Percentiles rank a stretch among this genome's conserved stretches.
phyloP scores from a whole-genome alignment of 331 rosid genomes.

The Phaseolus coccineus region DNA sequence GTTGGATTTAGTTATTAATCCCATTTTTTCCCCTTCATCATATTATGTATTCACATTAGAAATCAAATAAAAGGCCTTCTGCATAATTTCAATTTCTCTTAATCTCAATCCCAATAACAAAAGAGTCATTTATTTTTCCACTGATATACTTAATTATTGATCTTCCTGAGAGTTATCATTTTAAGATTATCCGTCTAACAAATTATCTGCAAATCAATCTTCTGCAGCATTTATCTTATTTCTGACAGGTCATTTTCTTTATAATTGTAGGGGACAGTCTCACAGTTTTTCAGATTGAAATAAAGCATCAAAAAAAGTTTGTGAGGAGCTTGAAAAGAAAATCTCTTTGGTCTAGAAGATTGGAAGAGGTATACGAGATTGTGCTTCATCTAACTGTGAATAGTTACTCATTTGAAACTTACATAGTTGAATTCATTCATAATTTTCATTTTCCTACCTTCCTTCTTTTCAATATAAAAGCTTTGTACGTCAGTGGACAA shows the following conservation, averaged over 20 bases:
- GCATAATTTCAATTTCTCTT: neutral
- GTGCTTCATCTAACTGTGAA: conserved; percentile 18
- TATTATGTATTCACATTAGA: neutral
- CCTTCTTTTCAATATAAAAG: conserved; percentile 16
- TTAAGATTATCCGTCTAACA: neutral
- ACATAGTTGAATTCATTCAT: conserved; percentile 24
- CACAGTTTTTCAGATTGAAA: conserved; percentile 71
- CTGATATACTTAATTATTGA: neutral
- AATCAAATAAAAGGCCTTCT: neutral
- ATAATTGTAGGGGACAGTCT: conserved; percentile 80
- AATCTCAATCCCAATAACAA: neutral
- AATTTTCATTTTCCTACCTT: conserved; percentile 6
- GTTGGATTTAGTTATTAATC: neutral
- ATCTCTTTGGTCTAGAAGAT: conserved; percentile 83
- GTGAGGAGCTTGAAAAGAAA: conserved; percentile 85
- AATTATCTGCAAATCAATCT: neutral
- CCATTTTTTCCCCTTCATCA: neutral
- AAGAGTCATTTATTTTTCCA: too few relatives aligned
- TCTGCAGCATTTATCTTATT: conserved; percentile 34
- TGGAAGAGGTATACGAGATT: conserved; percentile 77
- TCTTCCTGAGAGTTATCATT: neutral
- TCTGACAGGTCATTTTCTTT: conserved; percentile 51
- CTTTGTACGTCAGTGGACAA: neutral
- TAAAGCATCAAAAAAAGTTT: conserved; percentile 77
- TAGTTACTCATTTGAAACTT: conserved; percentile 16